phyloP scores from a whole-genome alignment of 2,329 filamentous ascomycete genomes.

The Apiospora saccharicola region DNA sequence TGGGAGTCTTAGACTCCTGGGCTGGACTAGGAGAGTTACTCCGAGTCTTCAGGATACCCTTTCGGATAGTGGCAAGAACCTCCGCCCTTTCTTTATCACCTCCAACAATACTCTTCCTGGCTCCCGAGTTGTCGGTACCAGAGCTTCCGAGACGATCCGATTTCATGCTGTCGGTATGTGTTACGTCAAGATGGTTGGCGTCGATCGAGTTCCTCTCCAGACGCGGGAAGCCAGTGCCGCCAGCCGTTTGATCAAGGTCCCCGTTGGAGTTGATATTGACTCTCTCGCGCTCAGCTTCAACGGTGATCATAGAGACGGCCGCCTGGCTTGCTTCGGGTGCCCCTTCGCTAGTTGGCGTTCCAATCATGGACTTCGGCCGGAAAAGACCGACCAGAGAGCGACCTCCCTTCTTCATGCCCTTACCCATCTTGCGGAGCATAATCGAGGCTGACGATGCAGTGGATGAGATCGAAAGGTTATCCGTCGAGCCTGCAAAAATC shows the following conservation, averaged over 20 bases:
- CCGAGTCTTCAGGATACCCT: conserved; percentile 90
- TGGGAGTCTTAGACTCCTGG: conserved; percentile 59
- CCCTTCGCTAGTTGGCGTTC: conserved; percentile 75
- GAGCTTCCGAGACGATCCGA: conserved; percentile 63
- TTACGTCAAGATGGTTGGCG: conserved; percentile 52
- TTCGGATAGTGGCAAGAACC: conserved; percentile 88
- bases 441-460: conserved; percentile 89
- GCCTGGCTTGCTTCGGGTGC: conserved; percentile 75
- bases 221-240: conserved; percentile 83
- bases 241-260: conserved; percentile 67
- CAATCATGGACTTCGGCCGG: conserved; percentile 89
- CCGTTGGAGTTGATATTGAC: conserved; percentile 80
- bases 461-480: conserved; percentile 91
- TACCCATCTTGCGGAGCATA: conserved; percentile 98
- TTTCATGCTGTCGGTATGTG: conserved; percentile 46
- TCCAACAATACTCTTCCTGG: conserved; percentile 88
- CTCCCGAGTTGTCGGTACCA: conserved; percentile 65
- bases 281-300: conserved; percentile 87
- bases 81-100: conserved; percentile 91
- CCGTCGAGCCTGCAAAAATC: conserved; percentile 88
- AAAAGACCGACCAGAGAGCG: conserved; percentile 93
- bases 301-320: conserved; percentile 94
- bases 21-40: conserved; percentile 74
- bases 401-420: conserved; percentile 94
- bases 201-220: conserved; percentile 85